These are phyloP conservation scores for Collybia sp. DNA, from an alignment of 768 basidiomycete genomes.

Conservation along the genomic window DNA sequence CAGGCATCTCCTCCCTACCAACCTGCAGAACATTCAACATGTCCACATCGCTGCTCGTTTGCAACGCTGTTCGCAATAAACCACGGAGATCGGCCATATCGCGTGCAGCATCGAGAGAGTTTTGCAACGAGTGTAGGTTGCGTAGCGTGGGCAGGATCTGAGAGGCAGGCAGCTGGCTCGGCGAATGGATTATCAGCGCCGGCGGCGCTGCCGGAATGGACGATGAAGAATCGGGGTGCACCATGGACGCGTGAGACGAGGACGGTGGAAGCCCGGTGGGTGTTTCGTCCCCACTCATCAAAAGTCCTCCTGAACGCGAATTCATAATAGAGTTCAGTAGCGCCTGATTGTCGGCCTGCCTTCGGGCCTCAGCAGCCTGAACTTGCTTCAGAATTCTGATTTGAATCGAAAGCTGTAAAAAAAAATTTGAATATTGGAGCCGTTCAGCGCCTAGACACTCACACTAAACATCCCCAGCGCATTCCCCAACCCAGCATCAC, in stretches of 20 bases:
- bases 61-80: conserved; percentile 55
- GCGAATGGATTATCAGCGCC: neutral
- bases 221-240: conserved; percentile 6
- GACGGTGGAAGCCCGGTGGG: conserved; percentile 1
- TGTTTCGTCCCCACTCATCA: conserved; percentile 3
- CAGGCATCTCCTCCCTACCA: conserved; percentile 65
- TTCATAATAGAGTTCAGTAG: conserved; percentile 23
- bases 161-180: conserved; percentile 5
- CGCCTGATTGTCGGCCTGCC: conserved; percentile 24
- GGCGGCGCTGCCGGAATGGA: conserved; percentile 1
- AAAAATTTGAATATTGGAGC: neutral
- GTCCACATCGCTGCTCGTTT: conserved; percentile 54
- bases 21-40: conserved; percentile 63
- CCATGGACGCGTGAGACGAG: conserved; percentile 4
- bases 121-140: conserved; percentile 29
- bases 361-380: conserved; percentile 29
- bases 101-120: conserved; percentile 38
- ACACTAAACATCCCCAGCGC: conserved; percentile 57
- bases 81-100: conserved; percentile 55
- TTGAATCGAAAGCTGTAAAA: conserved; percentile 37
- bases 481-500: conserved; percentile 51
- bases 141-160: conserved; percentile 17
- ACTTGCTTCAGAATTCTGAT: conserved; percentile 50
- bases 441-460: conserved; percentile 10
- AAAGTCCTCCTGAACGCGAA: neutral